phyloP scores from a whole-genome alignment of 2,329 filamentous ascomycete genomes.

The Trichoderma endophyticum region DNA sequence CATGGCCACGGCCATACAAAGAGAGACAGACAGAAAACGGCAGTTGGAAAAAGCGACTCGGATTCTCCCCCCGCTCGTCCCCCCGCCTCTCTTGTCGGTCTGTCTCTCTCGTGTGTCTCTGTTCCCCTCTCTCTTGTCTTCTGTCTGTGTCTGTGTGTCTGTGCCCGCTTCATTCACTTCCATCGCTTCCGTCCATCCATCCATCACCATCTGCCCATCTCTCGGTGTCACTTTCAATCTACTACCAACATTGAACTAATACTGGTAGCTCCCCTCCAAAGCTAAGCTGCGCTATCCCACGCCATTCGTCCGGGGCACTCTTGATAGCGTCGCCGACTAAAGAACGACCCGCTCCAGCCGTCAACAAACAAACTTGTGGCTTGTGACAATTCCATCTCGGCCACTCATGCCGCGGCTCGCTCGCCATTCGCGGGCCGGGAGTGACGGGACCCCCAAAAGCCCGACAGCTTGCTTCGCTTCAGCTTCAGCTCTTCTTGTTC shows the following conservation, averaged over 20 bases:
- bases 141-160: not conserved
- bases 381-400: not conserved
- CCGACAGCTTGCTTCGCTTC: not conserved
- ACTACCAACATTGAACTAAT: not conserved
- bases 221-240: not conserved
- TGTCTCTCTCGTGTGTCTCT: not conserved
- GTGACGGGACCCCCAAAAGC: constrained; percentile 4
- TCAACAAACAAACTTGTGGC: not conserved
- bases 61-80: not conserved
- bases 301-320: constrained; percentile 4
- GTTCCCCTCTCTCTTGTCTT: not conserved
- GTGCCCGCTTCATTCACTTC: not conserved
- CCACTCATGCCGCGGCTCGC: not conserved
- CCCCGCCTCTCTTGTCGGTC: not conserved
- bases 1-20: not conserved
- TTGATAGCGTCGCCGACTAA: not conserved
- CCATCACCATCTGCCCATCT: not conserved
- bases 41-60: not conserved
- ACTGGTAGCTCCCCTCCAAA: not conserved
- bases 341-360: not conserved
- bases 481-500: not conserved
- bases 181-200: not conserved
- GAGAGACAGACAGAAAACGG: not conserved
- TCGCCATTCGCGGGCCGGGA: not conserved
- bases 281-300: not conserved